Evolutionary conservation across 164 flowering plant genomes (phyloP).

Genomic region (Vitis rotundifolia): DNA sequence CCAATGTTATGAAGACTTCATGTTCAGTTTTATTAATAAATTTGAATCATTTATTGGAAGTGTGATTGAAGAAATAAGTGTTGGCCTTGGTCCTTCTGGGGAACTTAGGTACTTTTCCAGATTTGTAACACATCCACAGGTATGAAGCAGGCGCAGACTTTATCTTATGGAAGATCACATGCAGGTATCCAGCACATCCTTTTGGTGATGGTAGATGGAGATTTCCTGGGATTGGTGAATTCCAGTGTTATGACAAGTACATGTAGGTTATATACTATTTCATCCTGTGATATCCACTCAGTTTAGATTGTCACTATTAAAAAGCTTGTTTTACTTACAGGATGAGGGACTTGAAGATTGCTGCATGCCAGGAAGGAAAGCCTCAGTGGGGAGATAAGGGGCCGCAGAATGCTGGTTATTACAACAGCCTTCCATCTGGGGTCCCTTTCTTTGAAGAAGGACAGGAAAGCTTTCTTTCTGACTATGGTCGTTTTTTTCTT

Average conservation of each 20-base stretch:
- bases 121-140: background rate
- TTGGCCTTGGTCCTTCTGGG: slow-evolving; percentile 72
- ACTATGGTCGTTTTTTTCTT: slow-evolving; percentile 61
- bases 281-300: slow-evolving; percentile 2
- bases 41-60: slow-evolving; percentile 50
- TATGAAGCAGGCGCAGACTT: slow-evolving; percentile 3
- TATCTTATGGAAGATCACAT: slow-evolving; percentile 14
- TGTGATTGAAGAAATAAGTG: slow-evolving; percentile 54
- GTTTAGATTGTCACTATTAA: background rate
- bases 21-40: slow-evolving; percentile 43
- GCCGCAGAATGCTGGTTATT: slow-evolving; percentile 55
- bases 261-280: slow-evolving; percentile 29
- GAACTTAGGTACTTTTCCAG: slow-evolving; percentile 52
- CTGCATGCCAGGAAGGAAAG: slow-evolving; percentile 50
- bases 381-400: slow-evolving; percentile 62
- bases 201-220: slow-evolving; percentile 54
- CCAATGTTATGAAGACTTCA: slow-evolving; percentile 64
- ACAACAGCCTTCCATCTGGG: slow-evolving; percentile 51
- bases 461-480: slow-evolving; percentile 51
- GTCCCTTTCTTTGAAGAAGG: slow-evolving; percentile 59
- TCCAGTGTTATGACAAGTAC: slow-evolving; percentile 71
- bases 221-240: slow-evolving; percentile 67
- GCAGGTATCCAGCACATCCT: slow-evolving; percentile 70
- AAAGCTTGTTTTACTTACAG: slow-evolving; percentile 18
- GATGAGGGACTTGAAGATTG: slow-evolving; percentile 49